Base-by-base conservation (phyloP, 2,329 filamentous ascomycete genomes). In the Aspergillus brasiliensis region DNA sequence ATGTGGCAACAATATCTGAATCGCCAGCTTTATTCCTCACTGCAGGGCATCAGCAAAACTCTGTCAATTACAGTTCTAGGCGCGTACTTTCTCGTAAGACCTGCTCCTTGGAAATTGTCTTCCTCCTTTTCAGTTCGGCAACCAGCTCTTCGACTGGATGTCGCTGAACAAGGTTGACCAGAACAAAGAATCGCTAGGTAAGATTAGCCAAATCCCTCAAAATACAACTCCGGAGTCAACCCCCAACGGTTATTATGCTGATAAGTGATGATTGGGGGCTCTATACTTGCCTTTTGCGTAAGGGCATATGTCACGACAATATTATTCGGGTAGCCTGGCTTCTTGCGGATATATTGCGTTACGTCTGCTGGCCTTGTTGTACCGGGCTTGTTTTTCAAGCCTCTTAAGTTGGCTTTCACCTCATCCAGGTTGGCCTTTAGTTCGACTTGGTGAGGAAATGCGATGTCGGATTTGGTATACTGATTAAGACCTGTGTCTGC, bases 291-390 rank as follows among this genome's bases (percentile, higher is more conserved):
- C 87, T 96, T 97, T 63, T 86, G 84, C 13, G 95, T 98, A 66
- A 98, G 81, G 49, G 95, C 95, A 77, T 97, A 99, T 42, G 92
- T 96, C 75, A 99, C 88, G 59, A 90, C 86, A 62, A 99, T 80
- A 52, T 82, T 87, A 72, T 98, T 98, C 56, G 80, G 80, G 71
- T 94, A 96, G 46, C 83, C 83, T 17, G 82, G 71, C 10, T 87
- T 85, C 64, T 86, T 88, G 28, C 91, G 85, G 48, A 98, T 81
- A 61, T 86, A 84, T 65, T 85, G 81, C 7, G 95, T 99, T 62
- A 99, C 90, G 77, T 99, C 95, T 49, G 91, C 92, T 7, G 95
- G 95, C 69, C 92, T 88, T 42, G 95, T 99, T 47, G 95, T 96
- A 21, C 95, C 95, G 6, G 94, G 91, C 75, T 95, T 96, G 75